These are phyloP conservation scores for Mentha longifolia DNA, from an alignment of 257 asterid species.

Conservation along the genomic window DNA sequence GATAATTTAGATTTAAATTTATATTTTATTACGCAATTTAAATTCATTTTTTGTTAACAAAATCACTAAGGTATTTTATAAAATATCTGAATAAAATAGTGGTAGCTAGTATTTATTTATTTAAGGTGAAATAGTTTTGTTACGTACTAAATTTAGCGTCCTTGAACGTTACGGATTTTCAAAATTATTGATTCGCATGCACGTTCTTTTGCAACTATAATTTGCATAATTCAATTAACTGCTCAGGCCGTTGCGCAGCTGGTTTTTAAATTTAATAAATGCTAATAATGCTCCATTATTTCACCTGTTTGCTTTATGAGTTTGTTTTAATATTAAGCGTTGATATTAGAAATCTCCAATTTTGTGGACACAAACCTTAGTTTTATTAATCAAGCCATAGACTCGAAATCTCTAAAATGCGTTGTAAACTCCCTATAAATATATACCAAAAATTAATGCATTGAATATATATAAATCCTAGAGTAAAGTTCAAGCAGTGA, in stretches of 20 bases:
- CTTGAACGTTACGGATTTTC: constrained; percentile 4
- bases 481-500: no score
- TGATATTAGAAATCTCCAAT: background rate
- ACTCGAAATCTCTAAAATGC: no score
- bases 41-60: no score
- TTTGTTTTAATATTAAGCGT: background rate
- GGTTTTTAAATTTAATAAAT: background rate
- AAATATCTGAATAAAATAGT: no score
- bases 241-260: constrained; percentile 7
- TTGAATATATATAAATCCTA: no score
- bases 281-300: constrained; percentile 19
- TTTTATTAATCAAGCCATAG: no score
- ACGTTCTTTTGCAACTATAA: constrained; percentile 11
- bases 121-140: background rate
- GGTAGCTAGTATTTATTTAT: no score
- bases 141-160: no score
- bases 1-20: background rate
- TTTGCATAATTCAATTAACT: background rate
- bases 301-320: background rate
- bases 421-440: no score
- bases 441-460: no score
- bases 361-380: background rate
- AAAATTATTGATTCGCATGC: background rate
- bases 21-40: no score
- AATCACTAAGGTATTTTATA: background rate